Conservation (phyloP, 2,329 filamentous ascomycete species). For the Diaporthe velutina region DNA sequence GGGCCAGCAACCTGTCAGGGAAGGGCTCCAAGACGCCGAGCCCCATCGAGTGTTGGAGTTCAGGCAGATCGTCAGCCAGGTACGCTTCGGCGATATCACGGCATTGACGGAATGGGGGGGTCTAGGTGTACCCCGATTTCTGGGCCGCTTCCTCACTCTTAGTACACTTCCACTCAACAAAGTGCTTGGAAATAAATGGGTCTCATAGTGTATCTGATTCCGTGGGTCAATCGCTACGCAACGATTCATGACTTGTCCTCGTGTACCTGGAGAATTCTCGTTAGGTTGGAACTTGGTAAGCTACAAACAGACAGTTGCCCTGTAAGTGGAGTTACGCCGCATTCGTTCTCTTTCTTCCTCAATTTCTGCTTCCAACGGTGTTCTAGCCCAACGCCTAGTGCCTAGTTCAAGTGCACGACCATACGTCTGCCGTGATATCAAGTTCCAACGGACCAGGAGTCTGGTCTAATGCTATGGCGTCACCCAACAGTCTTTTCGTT, state of each 20-base stretch:
- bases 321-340: not conserved
- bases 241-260: not conserved
- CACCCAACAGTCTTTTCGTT: not conserved
- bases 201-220: not conserved
- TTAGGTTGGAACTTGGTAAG: not conserved
- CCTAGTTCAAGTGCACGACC: not conserved
- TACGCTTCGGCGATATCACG: slow-evolving; percentile 31
- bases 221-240: not conserved
- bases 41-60: slow-evolving; percentile 9
- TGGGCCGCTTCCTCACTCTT: not conserved
- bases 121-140: not conserved
- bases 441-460: not conserved
- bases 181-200: not conserved
- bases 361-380: not conserved
- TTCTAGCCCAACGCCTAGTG: not conserved
- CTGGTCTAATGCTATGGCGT: not conserved
- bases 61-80: slow-evolving; percentile 10
- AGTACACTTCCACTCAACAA: not conserved
- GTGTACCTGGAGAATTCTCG: not conserved
- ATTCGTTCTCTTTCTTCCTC: not conserved
- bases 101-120: slow-evolving; percentile 20
- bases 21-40: slow-evolving; percentile 6
- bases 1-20: slow-evolving; percentile 22
- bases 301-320: not conserved
- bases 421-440: not conserved